Base-by-base conservation (phyloP, 78 protist species). In the Anaeramoeba ignava region DNA sequence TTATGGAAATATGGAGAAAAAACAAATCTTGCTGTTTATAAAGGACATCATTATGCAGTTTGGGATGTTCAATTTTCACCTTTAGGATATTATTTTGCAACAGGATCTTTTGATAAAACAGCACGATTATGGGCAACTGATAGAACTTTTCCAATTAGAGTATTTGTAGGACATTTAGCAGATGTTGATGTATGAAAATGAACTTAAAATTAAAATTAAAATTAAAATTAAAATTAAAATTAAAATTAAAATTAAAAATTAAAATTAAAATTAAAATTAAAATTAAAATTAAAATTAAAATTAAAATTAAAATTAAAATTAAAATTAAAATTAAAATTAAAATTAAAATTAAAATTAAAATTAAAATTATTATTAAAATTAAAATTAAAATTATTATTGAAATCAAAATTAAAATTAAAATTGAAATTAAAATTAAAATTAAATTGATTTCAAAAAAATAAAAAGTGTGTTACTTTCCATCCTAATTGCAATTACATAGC, bases 61-160 rank as follows among this genome's bases (percentile, higher is more conserved):
- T 95, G 96, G 96, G 90, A 88, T 80, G 94, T 92, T 1, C 31
- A 36, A n/a, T 90, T 94, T 41, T 73, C 89, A 3, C 92, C 96
- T 37, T 79, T 90, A 41, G 93, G 91, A 0, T 85, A 80, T 82
- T 94, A 95, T 89, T 95, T 93, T 82, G 98, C 94, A 3, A 85
- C 93, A 0, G 98, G 92, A 1, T 85, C 91, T 1, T 88, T 85
- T 39, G 98, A 95, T 68, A 68, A 87, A 81, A 95, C 98, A 0
- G 98, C 98, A 8, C 42, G 98, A 17, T 83, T 95, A n/a, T 94
- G 96, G 96, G 17, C 88, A 8, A 89, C 93, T 17, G 90, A 93
- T 38, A n/a, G 79, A n/a, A 27, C 83, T 0, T 17, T 33, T 27
- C 95, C 97, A 38, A 33, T 93, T 39, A 82, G 97, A 34, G 41